phyloP scores from a whole-genome alignment of 1,284 basidiomycete genomes.

The Neolentinus lepideus region DNA sequence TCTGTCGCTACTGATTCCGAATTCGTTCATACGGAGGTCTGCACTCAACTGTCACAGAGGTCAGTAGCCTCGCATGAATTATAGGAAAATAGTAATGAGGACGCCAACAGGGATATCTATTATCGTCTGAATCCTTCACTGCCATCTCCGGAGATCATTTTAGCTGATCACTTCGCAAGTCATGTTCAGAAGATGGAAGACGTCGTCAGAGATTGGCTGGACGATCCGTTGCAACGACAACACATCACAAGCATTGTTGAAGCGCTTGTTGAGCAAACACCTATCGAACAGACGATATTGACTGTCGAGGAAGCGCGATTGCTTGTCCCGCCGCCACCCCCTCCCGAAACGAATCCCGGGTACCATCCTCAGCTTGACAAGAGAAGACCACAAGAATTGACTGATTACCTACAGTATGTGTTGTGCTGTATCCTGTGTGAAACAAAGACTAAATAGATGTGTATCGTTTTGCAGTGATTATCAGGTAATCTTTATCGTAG shows the following conservation, averaged over 20 bases:
- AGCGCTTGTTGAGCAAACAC: not conserved
- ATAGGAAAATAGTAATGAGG: not conserved
- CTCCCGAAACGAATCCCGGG: not conserved
- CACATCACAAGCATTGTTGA: not conserved
- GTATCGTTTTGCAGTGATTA: constrained; percentile 7
- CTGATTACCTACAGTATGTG: constrained; percentile 1
- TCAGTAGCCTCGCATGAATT: not conserved
- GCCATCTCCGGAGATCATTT: not conserved
- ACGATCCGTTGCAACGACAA: not conserved
- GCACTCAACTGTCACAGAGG: not conserved
- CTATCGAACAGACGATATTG: not conserved
- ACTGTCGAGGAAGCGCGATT: not conserved
- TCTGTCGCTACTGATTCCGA: not conserved
- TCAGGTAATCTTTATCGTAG: constrained; percentile 20
- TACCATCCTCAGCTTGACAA: constrained; percentile 6
- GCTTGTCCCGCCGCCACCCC: not conserved
- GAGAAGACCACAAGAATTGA: constrained; percentile 1
- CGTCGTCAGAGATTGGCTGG: not conserved
- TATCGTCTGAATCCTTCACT: not conserved
- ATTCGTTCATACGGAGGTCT: not conserved
- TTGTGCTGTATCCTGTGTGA: not conserved
- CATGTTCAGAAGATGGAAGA: not conserved
- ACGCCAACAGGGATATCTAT: not conserved
- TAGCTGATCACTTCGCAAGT: not conserved
- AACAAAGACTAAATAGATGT: no score